These are phyloP conservation scores for Trypanosoma melophagium DNA, from an alignment of 208 protist species.

Conservation along the genomic window DNA sequence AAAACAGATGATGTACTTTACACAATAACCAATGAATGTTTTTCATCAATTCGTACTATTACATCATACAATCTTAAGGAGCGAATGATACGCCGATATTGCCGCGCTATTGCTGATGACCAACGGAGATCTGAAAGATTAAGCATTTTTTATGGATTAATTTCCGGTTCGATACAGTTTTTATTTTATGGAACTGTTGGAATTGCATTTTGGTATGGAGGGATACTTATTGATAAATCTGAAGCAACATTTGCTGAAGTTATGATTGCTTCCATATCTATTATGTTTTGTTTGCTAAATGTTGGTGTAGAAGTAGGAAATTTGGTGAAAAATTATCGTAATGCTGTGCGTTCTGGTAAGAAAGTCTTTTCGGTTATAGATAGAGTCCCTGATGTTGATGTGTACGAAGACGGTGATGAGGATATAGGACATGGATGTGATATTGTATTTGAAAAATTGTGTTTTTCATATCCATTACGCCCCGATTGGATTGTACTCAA, in stretches of 20 bases:
- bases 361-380: constrained; percentile 36
- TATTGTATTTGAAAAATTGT: constrained; percentile 25
- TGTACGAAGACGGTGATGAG: constrained; percentile 23
- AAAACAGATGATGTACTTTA: constrained; percentile 20
- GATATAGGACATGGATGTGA: constrained; percentile 25
- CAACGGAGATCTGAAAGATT: constrained; percentile 9
- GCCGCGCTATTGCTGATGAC: constrained; percentile 8
- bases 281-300: constrained; percentile 29
- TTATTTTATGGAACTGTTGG: constrained; percentile 25
- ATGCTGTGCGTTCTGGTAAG: constrained; percentile 20
- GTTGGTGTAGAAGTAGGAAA: constrained; percentile 29
- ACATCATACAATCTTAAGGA: constrained; percentile 36
- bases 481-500: constrained; percentile 21
- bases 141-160: constrained; percentile 21
- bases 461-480: constrained; percentile 36
- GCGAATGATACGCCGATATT: constrained; percentile 19
- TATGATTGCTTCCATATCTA: constrained; percentile 26
- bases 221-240: constrained; percentile 26
- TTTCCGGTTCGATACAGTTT: constrained; percentile 30
- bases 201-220: constrained; percentile 40
- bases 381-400: constrained; percentile 30
- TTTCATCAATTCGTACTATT: constrained; percentile 31
- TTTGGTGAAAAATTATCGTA: constrained; percentile 26
- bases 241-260: constrained; percentile 35
- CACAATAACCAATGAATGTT: constrained; percentile 28